Evolutionary conservation across 768 basidiomycete genomes (phyloP), one percentile per base, ranked within the genome.

Genomic region (Tricholoma bakamatsutake): DNA sequence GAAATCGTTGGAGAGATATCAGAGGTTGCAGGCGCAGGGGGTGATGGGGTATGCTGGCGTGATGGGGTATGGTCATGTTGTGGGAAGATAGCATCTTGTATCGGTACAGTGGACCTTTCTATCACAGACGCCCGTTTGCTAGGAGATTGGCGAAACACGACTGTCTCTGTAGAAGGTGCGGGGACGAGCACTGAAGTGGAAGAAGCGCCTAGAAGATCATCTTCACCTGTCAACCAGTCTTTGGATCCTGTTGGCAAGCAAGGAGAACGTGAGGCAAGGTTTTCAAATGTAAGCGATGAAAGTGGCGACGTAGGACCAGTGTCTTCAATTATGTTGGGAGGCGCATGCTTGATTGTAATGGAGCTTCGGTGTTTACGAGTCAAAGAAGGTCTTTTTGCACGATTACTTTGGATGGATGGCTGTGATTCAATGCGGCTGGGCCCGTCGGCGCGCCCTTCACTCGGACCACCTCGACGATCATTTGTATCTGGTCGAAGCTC

Each of bases 151-250:
- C 88, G 83, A 50, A 89, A 68, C 30, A 85, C 71, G 3, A 84
- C 80, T 18, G 73, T 67, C 46, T 74, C 70, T 40, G 62, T 55
- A 15, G 62, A 54, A 56, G 62, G 39, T 47, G 65, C 33, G 57
- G 58, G 35, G 53, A 62, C 17, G 58, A 35, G 52, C 57, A 61
- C 53, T 21, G 61, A 58, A 28, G 60, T 58, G 7, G 62, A 39
- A 50, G 56, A 51, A 10, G 51, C 55, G 50, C 54, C 43, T 30
- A 67, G 63, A 24, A 76, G 71, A 43, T 79, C 75, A 54, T 83
- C 80, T 53, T 80, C 79, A 8, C 90, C 90, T 15, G 90, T 90
- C 33, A 93, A 70, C 89, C 90, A 90, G 64, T 91, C 88, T 59
- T 71, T 75, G 3, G 57, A 55, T 47, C 50, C 54, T 28, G 50